These are phyloP conservation scores for Zelonia costaricensis DNA, from an alignment of 208 protist species.

Conservation along the genomic window DNA sequence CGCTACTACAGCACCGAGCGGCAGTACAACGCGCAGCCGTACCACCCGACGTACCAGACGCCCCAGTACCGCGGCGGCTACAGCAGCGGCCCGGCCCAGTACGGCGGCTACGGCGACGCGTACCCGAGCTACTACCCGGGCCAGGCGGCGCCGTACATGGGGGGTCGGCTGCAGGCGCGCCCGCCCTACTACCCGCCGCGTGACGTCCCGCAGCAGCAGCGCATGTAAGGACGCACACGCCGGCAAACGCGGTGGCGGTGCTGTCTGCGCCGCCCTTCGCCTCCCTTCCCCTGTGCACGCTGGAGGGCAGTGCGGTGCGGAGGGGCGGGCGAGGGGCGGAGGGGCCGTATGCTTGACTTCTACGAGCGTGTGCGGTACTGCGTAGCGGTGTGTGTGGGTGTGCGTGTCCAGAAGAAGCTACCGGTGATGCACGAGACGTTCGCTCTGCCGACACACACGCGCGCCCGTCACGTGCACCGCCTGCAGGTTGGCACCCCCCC, in stretches of 20 bases:
- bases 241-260: neutral
- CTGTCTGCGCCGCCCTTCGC: neutral
- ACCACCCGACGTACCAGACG: slow-evolving; percentile 28
- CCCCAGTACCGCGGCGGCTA: slow-evolving; percentile 17
- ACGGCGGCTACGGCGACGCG: slow-evolving; percentile 20
- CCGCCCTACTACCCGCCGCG: slow-evolving; percentile 50
- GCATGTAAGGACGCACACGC: neutral
- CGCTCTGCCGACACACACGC: too few species aligned
- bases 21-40: slow-evolving; percentile 30
- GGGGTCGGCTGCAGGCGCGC: slow-evolving; percentile 35
- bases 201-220: slow-evolving; percentile 29
- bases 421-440: too few species aligned
- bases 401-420: too few species aligned
- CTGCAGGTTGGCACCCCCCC: too few species aligned
- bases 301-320: too few species aligned
- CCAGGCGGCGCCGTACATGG: slow-evolving; percentile 26
- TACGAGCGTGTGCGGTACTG: too few species aligned
- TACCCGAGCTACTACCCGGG: slow-evolving; percentile 24
- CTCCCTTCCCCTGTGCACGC: too few species aligned
- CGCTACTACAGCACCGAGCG: slow-evolving; percentile 32
- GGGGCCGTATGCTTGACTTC: too few species aligned
- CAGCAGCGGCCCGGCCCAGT: slow-evolving; percentile 13
- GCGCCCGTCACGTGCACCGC: too few species aligned
- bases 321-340: too few species aligned
- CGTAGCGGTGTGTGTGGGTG: too few species aligned